Evolutionary conservation across 1,284 basidiomycete species (phyloP).

Genomic region (Tylopilus sp.): DNA sequence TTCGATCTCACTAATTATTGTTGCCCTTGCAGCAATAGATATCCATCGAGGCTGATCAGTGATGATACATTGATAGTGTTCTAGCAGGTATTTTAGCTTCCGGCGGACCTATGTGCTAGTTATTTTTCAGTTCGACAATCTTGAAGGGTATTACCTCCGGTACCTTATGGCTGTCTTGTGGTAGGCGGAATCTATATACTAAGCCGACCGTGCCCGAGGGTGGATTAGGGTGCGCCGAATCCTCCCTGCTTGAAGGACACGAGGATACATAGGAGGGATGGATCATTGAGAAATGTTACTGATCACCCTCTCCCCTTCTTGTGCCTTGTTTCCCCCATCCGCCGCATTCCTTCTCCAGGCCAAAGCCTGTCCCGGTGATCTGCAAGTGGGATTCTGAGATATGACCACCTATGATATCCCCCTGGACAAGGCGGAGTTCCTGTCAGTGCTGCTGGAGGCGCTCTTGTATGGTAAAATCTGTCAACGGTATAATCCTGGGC

Average conservation of each 20-base stretch:
- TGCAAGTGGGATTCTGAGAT: not conserved
- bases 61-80: no score
- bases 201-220: not conserved
- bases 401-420: constrained; percentile 13
- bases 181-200: not conserved
- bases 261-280: not conserved
- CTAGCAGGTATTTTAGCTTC: no score
- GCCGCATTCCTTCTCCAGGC: not conserved
- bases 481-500: not conserved
- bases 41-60: no score
- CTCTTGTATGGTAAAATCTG: constrained; percentile 22
- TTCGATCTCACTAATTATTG: no score
- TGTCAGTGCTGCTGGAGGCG: constrained; percentile 21
- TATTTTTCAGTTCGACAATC: not conserved
- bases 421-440: constrained; percentile 23
- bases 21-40: no score
- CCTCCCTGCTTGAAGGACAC: not conserved
- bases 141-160: not conserved
- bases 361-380: not conserved
- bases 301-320: not conserved
- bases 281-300: not conserved
- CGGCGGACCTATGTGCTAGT: not conserved
- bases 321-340: no score
- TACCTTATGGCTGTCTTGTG: not conserved
- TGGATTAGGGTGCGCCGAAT: not conserved